Base-by-base conservation (phyloP, 805 yeast species). In the Isabelozyma gotoi region DNA sequence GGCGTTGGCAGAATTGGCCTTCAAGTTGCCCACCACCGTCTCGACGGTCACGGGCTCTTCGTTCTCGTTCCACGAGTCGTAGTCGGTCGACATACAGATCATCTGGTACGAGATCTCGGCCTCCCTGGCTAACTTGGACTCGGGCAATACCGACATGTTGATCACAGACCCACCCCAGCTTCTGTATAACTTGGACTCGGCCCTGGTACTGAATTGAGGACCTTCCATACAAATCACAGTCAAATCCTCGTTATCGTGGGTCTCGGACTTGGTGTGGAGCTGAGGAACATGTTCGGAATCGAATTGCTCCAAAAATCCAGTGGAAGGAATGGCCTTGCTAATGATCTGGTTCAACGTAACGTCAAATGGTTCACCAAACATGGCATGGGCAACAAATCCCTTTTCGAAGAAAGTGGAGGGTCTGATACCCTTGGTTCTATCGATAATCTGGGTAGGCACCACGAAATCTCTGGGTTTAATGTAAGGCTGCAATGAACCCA, bases 21-120 rank as follows among this genome's bases (percentile, higher is more conserved):
- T 80, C 61, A 92, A 77, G 64, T 94, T 88, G 43, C 96, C 89
- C 40, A 94, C 90, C 34, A 94, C 97, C 4, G 96, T 86, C 69
- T 91, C 97, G n/a, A 94, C 98, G 7, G 98, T 91, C 38, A 94
- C 99, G 2, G 98, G 92, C 59, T 92, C 97, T 61, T 84, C 98
- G 42, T 80, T 81, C 57, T 85, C 96, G 61, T 90, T 87, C 99
- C 99, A 94, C 18, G 99, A 96, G 62, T 94, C 99, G 68, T 94
- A 94, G 66, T 94, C 99, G 3, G 99, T 94, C 1, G 96, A 85
- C 99, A 94, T 94, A 69, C 99, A 94, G 51, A 94, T 79, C 97
- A 94, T 94, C 68, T 92, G 98, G 69, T 94, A 94, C 20, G 96
- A 78, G 51, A 94, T 84, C 68, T 94, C 99, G 36, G 98, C 97